Conservation (phyloP, 2,329 filamentous ascomycete genomes). For the Rhexocercosporidium sp. region DNA sequence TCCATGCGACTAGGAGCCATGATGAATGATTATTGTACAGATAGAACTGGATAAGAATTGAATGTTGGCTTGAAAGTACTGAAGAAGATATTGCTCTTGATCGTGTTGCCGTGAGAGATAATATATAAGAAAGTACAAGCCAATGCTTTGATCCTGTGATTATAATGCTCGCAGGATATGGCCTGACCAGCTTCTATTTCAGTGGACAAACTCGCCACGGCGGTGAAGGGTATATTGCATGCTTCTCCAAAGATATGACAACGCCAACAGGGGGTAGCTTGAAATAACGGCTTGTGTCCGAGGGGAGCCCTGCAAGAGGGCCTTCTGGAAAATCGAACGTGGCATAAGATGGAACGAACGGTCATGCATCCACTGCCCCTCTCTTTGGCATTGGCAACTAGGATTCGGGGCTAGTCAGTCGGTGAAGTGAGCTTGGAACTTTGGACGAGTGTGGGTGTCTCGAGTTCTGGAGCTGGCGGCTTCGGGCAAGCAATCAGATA, state of each 20-base stretch:
- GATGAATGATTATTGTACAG: not conserved
- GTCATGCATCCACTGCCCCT: constrained; percentile 17
- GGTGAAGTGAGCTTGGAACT: constrained; percentile 5
- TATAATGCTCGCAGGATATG: not conserved
- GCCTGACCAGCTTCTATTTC: constrained; percentile 10
- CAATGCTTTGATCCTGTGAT: constrained; percentile 12
- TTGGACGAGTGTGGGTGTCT: constrained; percentile 5
- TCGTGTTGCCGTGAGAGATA: not conserved
- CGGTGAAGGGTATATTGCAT: constrained; percentile 19
- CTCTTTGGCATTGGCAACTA: constrained; percentile 1
- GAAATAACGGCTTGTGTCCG: not conserved
- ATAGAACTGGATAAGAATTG: not conserved
- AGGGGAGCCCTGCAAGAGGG: constrained; percentile 11
- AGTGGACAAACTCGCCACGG: constrained; percentile 6
- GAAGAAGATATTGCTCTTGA: not conserved
- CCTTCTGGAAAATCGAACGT: constrained; percentile 13
- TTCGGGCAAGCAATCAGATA: not conserved
- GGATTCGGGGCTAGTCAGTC: constrained; percentile 4
- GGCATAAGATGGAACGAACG: constrained; percentile 13
- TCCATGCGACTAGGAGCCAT: constrained; percentile 27
- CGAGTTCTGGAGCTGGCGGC: constrained; percentile 1
- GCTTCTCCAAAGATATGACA: constrained; percentile 5
- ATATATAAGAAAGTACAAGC: constrained; percentile 12
- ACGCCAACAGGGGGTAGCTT: constrained; percentile 5
- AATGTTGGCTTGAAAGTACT: not conserved